Percentiles rank a stretch among this genome's conserved stretches.
These are phyloP conservation scores for Populus tomentosa DNA, from an alignment of 441 rosid genomes.

Conservation along the genomic window DNA sequence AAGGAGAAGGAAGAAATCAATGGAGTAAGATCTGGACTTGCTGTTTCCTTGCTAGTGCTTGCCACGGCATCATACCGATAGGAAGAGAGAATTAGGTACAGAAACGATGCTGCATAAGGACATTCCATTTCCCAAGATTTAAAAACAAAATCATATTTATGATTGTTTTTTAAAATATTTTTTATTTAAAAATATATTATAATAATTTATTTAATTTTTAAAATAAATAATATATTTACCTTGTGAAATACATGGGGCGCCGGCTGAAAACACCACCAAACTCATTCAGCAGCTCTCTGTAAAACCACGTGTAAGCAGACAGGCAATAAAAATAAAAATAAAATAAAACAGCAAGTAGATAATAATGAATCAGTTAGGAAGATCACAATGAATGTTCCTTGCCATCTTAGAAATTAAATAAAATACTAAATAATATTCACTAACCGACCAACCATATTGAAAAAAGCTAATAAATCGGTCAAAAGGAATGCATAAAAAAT, in stretches of 20 bases:
- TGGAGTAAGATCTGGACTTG: not conserved
- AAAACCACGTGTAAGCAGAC: constrained; percentile 34
- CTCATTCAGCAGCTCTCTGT: constrained; percentile 16
- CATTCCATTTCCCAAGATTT: not conserved
- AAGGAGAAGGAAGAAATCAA: not conserved
- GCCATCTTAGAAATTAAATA: not conserved
- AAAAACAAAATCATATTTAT: no score
- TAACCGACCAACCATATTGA: constrained; percentile 6
- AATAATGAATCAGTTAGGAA: not conserved
- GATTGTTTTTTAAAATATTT: no score
- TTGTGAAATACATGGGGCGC: constrained; percentile 13
- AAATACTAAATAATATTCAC: not conserved
- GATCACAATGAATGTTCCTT: not conserved
- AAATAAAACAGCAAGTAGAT: not conserved
- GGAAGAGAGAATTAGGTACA: not conserved
- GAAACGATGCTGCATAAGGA: not conserved
- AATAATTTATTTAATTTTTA: not conserved
- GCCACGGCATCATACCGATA: not conserved
- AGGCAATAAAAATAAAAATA: not conserved
- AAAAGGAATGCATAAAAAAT: not conserved
- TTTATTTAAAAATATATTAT: no score
- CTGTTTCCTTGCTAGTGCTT: not conserved
- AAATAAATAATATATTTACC: not conserved
- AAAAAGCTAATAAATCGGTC: not conserved
- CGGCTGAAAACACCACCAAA: not conserved